Percentiles rank a stretch among this genome's conserved stretches.
Conservation (phyloP, 257 asterid genomes). For the Plantago major region DNA sequence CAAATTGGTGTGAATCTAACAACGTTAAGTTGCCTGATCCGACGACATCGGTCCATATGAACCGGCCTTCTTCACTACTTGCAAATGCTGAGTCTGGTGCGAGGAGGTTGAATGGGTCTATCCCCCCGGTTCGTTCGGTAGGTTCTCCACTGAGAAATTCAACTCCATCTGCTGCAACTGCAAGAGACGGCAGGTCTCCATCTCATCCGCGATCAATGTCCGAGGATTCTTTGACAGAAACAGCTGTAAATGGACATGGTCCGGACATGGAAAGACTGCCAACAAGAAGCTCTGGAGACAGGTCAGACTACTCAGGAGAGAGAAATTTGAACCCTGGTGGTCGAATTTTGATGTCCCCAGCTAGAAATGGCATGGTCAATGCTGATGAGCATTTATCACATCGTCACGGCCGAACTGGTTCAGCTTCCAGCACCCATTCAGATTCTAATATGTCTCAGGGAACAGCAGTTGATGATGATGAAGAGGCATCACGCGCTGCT, state of each 20-base stretch:
- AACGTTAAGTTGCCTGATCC: slow-evolving; percentile 76
- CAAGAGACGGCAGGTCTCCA: slow-evolving; percentile 35
- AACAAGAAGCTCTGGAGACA: slow-evolving; percentile 48
- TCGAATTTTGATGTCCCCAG: slow-evolving; percentile 31
- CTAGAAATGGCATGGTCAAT: slow-evolving; percentile 36
- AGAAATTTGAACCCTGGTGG: slow-evolving; percentile 37
- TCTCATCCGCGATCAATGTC: slow-evolving; percentile 58
- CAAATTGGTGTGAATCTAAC: slow-evolving; percentile 73
- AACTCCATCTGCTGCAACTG: slow-evolving; percentile 34
- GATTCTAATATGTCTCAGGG: slow-evolving; percentile 47
- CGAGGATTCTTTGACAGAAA: slow-evolving; percentile 49
- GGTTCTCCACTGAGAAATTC: slow-evolving; percentile 43
- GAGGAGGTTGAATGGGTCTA: slow-evolving; percentile 37
- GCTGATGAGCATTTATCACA: slow-evolving; percentile 35
- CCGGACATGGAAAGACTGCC: slow-evolving; percentile 43
- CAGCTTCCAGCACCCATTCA: slow-evolving; percentile 57
- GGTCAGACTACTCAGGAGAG: slow-evolving; percentile 58
- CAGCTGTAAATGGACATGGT: slow-evolving; percentile 37
- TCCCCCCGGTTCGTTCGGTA: slow-evolving; percentile 41
- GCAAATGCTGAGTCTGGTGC: slow-evolving; percentile 48
- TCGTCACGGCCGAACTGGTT: slow-evolving; percentile 54
- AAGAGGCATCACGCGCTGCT: slow-evolving; percentile 40
- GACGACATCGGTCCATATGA: slow-evolving; percentile 38
- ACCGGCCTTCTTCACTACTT: slow-evolving; percentile 57
- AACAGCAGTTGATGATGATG: slow-evolving; percentile 49